Conservation (phyloP, 768 basidiomycete species). For the Collybia nuda region DNA sequence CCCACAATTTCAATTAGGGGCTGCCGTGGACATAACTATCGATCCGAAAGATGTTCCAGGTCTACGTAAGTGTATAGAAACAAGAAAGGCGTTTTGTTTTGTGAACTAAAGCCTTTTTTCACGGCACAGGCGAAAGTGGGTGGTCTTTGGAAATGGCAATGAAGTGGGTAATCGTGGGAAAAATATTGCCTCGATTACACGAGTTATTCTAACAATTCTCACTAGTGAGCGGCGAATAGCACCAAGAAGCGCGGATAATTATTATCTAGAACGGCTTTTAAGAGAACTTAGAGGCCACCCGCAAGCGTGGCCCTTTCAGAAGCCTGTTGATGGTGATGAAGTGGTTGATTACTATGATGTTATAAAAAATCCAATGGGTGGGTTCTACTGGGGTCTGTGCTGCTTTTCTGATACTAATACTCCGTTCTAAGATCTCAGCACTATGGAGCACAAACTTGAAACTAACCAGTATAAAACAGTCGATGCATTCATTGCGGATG, state of each 20-base stretch:
- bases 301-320: conserved; percentile 83
- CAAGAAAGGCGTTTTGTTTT: too few relatives aligned
- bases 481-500: conserved; percentile 75
- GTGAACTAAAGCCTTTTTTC: background rate
- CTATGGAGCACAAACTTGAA: conserved; percentile 90
- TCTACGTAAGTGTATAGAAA: conserved; percentile 52
- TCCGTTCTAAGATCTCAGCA: conserved; percentile 68
- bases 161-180: conserved; percentile 48
- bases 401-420: background rate
- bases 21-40: conserved; percentile 47
- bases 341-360: conserved; percentile 90
- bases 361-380: conserved; percentile 92
- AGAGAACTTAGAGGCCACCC: conserved; percentile 77
- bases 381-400: conserved; percentile 22
- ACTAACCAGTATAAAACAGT: conserved; percentile 79
- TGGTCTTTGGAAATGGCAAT: conserved; percentile 87
- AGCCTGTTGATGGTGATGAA: conserved; percentile 77
- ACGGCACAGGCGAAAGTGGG: conserved; percentile 73
- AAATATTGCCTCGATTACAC: background rate
- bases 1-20: conserved; percentile 67
- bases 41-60: conserved; percentile 87
- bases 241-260: conserved; percentile 53
- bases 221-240: conserved; percentile 32
- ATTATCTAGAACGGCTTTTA: conserved; percentile 74
- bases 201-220: background rate